Evolutionary conservation across 176 grass and related monocot species (phyloP).

Genomic region (Oryza nivara): DNA sequence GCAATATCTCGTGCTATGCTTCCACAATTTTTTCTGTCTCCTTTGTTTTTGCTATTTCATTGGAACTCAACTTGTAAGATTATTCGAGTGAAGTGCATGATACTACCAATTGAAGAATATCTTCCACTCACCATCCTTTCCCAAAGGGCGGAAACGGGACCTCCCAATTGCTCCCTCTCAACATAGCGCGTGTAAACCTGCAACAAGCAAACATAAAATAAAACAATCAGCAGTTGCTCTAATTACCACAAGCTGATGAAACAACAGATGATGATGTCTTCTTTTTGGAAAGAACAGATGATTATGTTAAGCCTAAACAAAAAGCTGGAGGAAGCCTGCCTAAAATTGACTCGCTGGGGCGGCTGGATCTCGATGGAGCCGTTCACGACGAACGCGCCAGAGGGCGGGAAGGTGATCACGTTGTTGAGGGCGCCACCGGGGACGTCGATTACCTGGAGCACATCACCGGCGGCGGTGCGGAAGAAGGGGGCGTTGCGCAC

Average conservation of each 20-base stretch:
- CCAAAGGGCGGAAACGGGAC: constrained; percentile 90
- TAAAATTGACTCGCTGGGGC: constrained; percentile 93
- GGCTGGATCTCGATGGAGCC: constrained; percentile 67
- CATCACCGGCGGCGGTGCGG: constrained; percentile 81
- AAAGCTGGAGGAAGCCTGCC: constrained; percentile 20
- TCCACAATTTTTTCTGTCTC: neutral
- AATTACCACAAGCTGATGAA: neutral
- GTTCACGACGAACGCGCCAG: constrained; percentile 76
- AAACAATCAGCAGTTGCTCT: neutral
- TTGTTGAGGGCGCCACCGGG: constrained; percentile 63
- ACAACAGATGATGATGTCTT: neutral
- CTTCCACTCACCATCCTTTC: constrained; percentile 81
- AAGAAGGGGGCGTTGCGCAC: constrained; percentile 72
- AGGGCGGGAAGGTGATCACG: constrained; percentile 90
- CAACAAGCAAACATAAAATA: neutral
- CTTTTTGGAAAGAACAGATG: neutral
- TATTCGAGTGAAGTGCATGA: neutral
- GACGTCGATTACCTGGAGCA: constrained; percentile 91
- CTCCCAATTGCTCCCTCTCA: constrained; percentile 73
- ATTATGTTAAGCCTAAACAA: neutral
- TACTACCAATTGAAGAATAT: constrained; percentile 14
- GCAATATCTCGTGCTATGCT: neutral
- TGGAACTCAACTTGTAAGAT: neutral
- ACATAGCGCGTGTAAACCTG: constrained; percentile 80
- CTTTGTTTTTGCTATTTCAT: neutral